Percentiles rank a stretch among this genome's conserved stretches.
Conservation (phyloP, 495 filamentous ascomycete species). For the Tirmania nivea region DNA sequence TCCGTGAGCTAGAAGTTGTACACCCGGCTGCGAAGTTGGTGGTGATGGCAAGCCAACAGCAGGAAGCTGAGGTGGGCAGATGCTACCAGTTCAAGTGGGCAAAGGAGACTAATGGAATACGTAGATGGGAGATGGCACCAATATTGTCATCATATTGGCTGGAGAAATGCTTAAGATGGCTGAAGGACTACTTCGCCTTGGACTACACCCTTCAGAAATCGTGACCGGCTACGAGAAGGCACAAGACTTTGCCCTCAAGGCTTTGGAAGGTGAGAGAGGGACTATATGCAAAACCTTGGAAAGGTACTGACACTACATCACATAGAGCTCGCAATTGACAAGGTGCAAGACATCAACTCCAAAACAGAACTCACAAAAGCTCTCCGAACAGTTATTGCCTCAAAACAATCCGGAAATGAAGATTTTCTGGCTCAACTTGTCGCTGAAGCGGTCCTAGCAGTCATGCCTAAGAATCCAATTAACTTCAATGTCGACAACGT, state of each 20-base stretch:
- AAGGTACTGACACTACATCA: too few relatives aligned
- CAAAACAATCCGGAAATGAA: conserved; percentile 88
- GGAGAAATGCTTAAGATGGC: conserved; percentile 95
- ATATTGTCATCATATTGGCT: conserved; percentile 87
- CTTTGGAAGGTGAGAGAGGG: conserved; percentile 43
- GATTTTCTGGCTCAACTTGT: conserved; percentile 69
- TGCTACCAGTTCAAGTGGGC: too few relatives aligned
- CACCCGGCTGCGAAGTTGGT: conserved; percentile 94
- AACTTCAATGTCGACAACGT: conserved; percentile 99
- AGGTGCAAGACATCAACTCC: conserved; percentile 61
- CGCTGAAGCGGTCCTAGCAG: conserved; percentile 78
- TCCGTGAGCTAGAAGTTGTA: conserved; percentile 93
- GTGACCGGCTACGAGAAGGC: conserved; percentile 89
- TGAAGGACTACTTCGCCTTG: conserved; percentile 85
- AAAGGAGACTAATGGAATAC: too few relatives aligned
- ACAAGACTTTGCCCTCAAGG: conserved; percentile 61
- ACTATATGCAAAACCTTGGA: not conserved
- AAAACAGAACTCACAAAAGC: conserved; percentile 77
- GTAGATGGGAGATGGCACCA: conserved; percentile 89
- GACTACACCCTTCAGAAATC: conserved; percentile 91
- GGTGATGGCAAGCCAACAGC: conserved; percentile 99
- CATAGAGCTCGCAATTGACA: conserved; percentile 68
- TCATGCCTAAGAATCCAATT: conserved; percentile 86
- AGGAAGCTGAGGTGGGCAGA: conserved; percentile 49
- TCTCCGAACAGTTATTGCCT: conserved; percentile 80